Base-by-base conservation (phyloP, 2,329 filamentous ascomycete genomes). In the Diplocarpon rosae region DNA sequence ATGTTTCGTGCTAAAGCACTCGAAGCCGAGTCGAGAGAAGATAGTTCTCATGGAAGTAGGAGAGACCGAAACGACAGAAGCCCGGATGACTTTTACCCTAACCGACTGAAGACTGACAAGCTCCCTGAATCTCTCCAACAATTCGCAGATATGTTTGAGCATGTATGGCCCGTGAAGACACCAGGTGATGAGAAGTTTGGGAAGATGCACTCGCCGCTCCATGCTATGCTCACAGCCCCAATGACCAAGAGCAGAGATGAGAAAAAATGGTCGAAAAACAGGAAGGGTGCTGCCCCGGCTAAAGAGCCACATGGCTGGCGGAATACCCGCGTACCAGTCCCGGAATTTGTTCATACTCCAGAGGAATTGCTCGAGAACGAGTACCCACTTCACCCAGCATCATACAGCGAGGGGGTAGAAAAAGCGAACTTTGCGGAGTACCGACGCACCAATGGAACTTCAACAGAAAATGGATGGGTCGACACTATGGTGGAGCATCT, bases 161-260 rank as follows among this genome's bases (percentile, higher is more conserved):
- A 92, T 56, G 68, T 95, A 32, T 95, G 92, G 88, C 90, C 89
- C 9, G 77, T 95, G 46, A 84, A 79, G 60, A 84, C 87, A 0
- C 85, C 87, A 2, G 92, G 89, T 3, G 90, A 96, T 61, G 83
- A 87, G 53, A 85, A 80, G 60, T 76, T 82, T 58, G 77, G 76
- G 54, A 83, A 80, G 59, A 77, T 98, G 59, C 84, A 93, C 63
- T 96, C 92, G 3, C 89, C 92, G 2, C 67, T 96, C 29, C 78
- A 85, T 50, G 80, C 86, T 1, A 89, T 96, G 67, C 73, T 96
- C 51, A 83, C 81, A 4, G 78, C 84, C 1, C 79, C 85, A 5
- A 64, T 81, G 2, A 76, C 83, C 6, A 87, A 84, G 58, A 66
- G 69, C 2, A 80, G 78, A 53, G 80, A 85, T 37, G 79, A 84